Conservation (phyloP, 345 rosid species). For the Rhizophora apiculata region DNA sequence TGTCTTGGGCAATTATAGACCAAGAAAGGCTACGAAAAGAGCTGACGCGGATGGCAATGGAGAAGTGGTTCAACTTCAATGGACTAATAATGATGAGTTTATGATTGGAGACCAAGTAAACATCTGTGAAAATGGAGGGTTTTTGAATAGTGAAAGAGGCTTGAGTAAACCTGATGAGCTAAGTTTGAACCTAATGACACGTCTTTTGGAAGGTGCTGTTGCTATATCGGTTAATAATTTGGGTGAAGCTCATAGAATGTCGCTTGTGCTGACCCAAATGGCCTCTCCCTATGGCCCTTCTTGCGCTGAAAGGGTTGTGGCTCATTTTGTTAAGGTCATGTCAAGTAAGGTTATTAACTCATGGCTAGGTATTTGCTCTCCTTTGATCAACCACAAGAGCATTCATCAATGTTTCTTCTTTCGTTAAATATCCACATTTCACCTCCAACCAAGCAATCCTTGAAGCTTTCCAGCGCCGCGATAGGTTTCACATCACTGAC, state of each 20-base stretch:
- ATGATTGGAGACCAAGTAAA: conserved; percentile 2
- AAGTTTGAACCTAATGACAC: conserved; percentile 43
- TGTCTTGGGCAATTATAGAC: conserved; percentile 23
- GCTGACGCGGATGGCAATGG: conserved; percentile 10
- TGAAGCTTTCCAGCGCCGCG: conserved; percentile 53
- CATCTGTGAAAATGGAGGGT: conserved; percentile 13
- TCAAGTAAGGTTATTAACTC: conserved; percentile 57
- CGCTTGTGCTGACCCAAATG: conserved; percentile 64
- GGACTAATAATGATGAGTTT: conserved; percentile 12
- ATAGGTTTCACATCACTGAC: conserved; percentile 58
- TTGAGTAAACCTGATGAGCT: conserved; percentile 37
- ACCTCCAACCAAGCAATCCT: conserved; percentile 72
- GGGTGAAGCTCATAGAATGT: conserved; percentile 56
- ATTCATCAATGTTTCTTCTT: conserved; percentile 58
- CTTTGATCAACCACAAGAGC: conserved; percentile 42
- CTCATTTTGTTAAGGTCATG: conserved; percentile 69
- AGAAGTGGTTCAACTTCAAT: conserved; percentile 14
- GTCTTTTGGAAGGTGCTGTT: conserved; percentile 58
- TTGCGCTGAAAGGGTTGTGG: conserved; percentile 60
- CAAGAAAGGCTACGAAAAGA: conserved; percentile 25
- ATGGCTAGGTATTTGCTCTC: conserved; percentile 61
- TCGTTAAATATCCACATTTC: conserved; percentile 67
- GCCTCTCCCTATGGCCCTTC: conserved; percentile 61
- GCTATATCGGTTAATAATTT: conserved; percentile 63
- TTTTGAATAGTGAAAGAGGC: too few relatives aligned